Base-by-base conservation (phyloP, 2,329 filamentous ascomycete genomes). In the Diaporthe sp. region DNA sequence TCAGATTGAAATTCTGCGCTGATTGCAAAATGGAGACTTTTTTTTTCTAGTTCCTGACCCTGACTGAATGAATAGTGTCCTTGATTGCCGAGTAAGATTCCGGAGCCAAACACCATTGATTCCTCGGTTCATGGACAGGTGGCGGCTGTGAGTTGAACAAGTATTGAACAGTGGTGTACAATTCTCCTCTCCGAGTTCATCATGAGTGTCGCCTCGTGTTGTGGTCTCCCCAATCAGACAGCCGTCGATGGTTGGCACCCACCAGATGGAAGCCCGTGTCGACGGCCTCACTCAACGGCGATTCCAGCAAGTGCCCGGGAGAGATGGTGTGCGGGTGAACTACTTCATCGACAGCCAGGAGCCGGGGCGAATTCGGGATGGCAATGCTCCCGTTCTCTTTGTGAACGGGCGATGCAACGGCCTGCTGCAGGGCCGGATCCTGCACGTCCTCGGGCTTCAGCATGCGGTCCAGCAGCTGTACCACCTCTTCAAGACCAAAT, bases 181-280 rank as follows among this genome's bases (percentile, higher is more conserved):
- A 12, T 19, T 13, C 8, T 1, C 1, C 3, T 28, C 25, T 19
- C 8, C 4, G 7, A 53, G 31, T 22, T 42, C 2, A 8, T 70
- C 49, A 55, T 6, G 22, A 37, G 9, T 55, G 44, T 39, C 65
- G 49, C 55, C 34, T 46, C 2, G 13, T 55, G 25, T 7, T 34
- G 34, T 42, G 49, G 34, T 70, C 65, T 17, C 46, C 31, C 49
- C 65, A 42, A 22, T 70, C 65, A 39, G 65, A 70, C 15, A 70
- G 44, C 39, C 65, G 46, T 22, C 65, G 65, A 39, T 55, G 65
- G 22, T 55, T 55, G 4, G 65, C 65, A 1, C 65, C 65, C 8
- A 70, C 65, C 7, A 86, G 22, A 44, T 73, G 71, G 28, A 73
- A 65, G 25, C 71, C 71, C n/a, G 57, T 39, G 22, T 73, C 57